These are phyloP conservation scores for Aristolochia californica DNA, from an alignment of 164 flowering plant species.

Conservation along the genomic window DNA sequence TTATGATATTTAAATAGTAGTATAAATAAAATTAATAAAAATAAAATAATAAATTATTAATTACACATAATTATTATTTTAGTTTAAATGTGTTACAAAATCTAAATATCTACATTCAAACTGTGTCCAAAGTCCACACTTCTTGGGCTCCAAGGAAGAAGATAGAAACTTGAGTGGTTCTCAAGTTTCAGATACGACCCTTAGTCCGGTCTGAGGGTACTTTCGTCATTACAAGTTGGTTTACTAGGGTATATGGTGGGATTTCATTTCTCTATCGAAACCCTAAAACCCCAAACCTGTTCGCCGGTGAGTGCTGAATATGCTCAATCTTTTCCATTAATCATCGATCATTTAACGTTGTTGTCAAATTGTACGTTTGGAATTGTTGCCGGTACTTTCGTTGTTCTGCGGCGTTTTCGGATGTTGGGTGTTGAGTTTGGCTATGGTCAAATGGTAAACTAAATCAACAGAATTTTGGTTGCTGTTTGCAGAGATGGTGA, in stretches of 20 bases:
- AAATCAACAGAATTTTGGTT: not conserved
- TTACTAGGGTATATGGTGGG: not conserved
- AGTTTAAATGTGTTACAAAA: no score
- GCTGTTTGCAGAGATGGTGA: conserved; percentile 15
- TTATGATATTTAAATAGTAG: no score
- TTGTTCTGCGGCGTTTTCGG: not conserved
- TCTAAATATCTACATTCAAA: no score
- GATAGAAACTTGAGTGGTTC: not conserved
- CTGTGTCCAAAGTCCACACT: no score
- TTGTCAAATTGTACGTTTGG: not conserved
- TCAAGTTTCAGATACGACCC: no score
- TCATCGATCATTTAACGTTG: not conserved
- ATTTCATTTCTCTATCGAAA: not conserved
- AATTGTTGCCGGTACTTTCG: not conserved
- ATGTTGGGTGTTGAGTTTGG: no score
- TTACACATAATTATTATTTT: no score
- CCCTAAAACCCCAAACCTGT: conserved; percentile 1
- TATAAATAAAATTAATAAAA: no score
- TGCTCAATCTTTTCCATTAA: not conserved
- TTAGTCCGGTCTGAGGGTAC: not conserved
- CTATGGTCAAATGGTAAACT: no score
- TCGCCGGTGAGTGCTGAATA: not conserved
- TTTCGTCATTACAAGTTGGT: not conserved
- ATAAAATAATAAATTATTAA: no score
- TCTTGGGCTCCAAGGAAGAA: not conserved